Evolutionary conservation across 2,329 filamentous ascomycete species (phyloP), one percentile per base, ranked within the genome.

Genomic region (Coleophoma crateriformis): DNA sequence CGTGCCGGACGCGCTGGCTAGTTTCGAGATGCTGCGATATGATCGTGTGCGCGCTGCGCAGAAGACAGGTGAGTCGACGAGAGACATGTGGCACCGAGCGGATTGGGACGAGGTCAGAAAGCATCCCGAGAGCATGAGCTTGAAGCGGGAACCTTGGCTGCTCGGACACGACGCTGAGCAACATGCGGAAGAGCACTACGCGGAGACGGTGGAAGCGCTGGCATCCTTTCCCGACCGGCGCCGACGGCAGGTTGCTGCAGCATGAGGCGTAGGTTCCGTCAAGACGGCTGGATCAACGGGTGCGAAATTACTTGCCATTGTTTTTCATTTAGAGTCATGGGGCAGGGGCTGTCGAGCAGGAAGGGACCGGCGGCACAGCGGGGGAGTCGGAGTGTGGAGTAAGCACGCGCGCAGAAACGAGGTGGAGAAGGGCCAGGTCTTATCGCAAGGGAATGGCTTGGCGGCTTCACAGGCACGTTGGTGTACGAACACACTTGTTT

Each of bases 51-150:
- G 47, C 33, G 49, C 47, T n/a, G 57, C 58, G 3, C 59, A 61
- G 47, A 61, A 61, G 34, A 58, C 56, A 3, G 58, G 59, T 7
- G 53, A 56, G 17, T 53, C 45, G 33, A 60, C 54, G 0, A 47
- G 55, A 41, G 53, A 60, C 49, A 50, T 46, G 15, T 58, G 53
- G 52, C 58, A 61, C 35, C 55, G 60, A 12, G 54, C 58, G 4
- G 47, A 60, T 42, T 62, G 52, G 50, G 55, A 60, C 2, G 49
- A 53, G 14, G 59, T 57, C 2, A 58, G 57, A 46, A 53, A 58
- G 45, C 51, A 61, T 32, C 58, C 58, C 2, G 50, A 54, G 7
- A 56, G 48, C 14, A 58, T 58, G 48, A 51, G 52, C 13, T 33
- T 56, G 39, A 52, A 53, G 44, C 45, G 53, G 4, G 55, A 55